These are phyloP conservation scores for Tolypocladium nubicola DNA, from an alignment of 2,329 filamentous ascomycete genomes.

Conservation along the genomic window DNA sequence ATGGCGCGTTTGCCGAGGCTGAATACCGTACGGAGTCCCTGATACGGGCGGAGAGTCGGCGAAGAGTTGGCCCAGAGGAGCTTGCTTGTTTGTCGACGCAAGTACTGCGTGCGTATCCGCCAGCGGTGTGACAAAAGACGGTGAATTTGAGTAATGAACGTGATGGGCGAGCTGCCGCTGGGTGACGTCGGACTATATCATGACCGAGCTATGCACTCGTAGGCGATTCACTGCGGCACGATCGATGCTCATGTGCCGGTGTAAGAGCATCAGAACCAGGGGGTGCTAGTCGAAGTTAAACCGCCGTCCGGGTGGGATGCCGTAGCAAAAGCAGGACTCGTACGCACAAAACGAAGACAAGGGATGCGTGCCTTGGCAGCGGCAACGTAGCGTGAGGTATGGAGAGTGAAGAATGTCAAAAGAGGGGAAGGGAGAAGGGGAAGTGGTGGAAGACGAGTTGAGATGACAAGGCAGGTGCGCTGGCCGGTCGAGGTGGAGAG, in stretches of 20 bases:
- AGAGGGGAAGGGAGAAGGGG: not conserved
- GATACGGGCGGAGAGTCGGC: not conserved
- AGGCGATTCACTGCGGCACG: not conserved
- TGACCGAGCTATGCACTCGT: too few relatives aligned
- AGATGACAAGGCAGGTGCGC: not conserved
- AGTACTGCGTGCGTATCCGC: not conserved
- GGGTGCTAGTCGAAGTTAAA: not conserved
- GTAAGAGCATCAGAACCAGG: not conserved
- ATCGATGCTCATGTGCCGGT: not conserved
- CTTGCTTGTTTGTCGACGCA: not conserved
- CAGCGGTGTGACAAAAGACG: not conserved
- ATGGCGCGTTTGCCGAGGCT: slow-evolving; percentile 8
- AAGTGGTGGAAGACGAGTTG: not conserved
- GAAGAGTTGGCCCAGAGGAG: not conserved
- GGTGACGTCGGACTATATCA: not conserved
- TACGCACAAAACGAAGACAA: not conserved
- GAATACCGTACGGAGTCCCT: not conserved
- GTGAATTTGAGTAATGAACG: not conserved
- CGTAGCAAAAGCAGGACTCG: not conserved
- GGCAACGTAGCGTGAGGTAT: not conserved
- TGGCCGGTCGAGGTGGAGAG: not conserved
- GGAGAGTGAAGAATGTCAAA: not conserved
- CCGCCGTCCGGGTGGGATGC: not conserved
- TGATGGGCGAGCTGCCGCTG: not conserved
- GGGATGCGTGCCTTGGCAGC: not conserved